These are phyloP conservation scores for Pseudogymnoascus sp. DNA, from an alignment of 2,329 filamentous ascomycete species.

Conservation along the genomic window DNA sequence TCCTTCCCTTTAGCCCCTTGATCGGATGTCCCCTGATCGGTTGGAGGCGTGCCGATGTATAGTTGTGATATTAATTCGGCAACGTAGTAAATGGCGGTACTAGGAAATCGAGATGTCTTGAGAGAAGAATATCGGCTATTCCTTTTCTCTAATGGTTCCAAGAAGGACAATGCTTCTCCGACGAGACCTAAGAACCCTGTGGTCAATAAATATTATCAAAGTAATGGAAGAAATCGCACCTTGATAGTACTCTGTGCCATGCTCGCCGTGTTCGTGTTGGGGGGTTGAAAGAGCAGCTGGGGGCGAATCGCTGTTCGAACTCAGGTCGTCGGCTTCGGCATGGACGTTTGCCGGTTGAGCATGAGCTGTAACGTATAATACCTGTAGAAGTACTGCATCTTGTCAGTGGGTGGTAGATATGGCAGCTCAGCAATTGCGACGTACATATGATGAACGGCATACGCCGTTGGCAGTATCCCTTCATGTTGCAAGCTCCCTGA, in stretches of 20 bases:
- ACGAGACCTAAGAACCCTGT: conserved; percentile 23
- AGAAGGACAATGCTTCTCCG: conserved; percentile 29
- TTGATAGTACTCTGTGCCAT: conserved; percentile 13
- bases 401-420: not conserved
- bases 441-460: conserved; percentile 28
- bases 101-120: conserved; percentile 51
- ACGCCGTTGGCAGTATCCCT: conserved; percentile 22
- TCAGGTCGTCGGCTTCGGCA: not conserved
- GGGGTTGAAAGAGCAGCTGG: conserved; percentile 17
- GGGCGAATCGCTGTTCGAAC: not conserved
- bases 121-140: conserved; percentile 24
- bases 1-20: conserved; percentile 11
- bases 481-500: conserved; percentile 24
- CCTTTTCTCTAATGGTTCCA: conserved; percentile 26
- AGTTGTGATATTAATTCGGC: conserved; percentile 54
- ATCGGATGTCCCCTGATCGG: conserved; percentile 11
- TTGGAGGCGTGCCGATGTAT: conserved; percentile 54
- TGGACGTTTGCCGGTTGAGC: conserved; percentile 11
- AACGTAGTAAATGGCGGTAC: conserved; percentile 50
- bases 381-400: conserved; percentile 17
- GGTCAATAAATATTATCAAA: not conserved
- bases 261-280: conserved; percentile 21
- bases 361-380: conserved; percentile 17
- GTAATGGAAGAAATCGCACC: not conserved
- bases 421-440: conserved; percentile 10